Evolutionary conservation across 129 eudicot genomes (phyloP), one percentile per base, ranked within the genome.

Genomic region (Pulicaria dysenterica): DNA sequence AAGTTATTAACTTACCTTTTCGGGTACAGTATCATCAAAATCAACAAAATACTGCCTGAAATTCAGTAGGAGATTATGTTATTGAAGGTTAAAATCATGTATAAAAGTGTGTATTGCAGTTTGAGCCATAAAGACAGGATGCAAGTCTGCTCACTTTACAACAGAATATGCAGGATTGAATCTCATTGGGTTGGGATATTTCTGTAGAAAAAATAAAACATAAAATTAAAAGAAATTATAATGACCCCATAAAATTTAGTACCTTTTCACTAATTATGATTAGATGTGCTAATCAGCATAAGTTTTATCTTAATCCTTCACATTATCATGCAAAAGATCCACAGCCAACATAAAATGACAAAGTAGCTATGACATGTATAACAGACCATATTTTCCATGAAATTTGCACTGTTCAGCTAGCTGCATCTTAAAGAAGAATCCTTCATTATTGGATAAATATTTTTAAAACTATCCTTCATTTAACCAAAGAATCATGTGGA

Each of bases 11-110:
- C 31, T 65, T 72, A 85, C 98, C 96, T 87, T 92, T 70, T 87
- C 83, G 47, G 96, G 89, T 5, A 92, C 95, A 13, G 92, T 85
- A 74, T 92, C 98, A 77, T 93, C 92, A 79, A 59, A 72, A 44
- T 89, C 82, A 12, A 93, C 85, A 79, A 93, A 89, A 76, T 89
- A 87, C 75, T 93, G 98, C 92, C 98, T 93, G 96, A 75, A 85
- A 89, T 67, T 14, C 13, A 47, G 47, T 57, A 55, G 62, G 62
- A 58, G 17, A 50, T 80, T 13, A 8, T 36, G 71, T 73, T 44
- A 38, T 48, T 66, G 41, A 47, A 73, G 58, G 59, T 75, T 43
- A 19, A 14, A 37, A 53, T 61, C 67, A 66, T 3, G 36, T 38
- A 2, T 8, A 58, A 6, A 19, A n/a, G 34, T 41, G 34, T 61